Evolutionary conservation across 495 filamentous ascomycete genomes (phyloP).

Genomic region (Cairneyella variabilis): DNA sequence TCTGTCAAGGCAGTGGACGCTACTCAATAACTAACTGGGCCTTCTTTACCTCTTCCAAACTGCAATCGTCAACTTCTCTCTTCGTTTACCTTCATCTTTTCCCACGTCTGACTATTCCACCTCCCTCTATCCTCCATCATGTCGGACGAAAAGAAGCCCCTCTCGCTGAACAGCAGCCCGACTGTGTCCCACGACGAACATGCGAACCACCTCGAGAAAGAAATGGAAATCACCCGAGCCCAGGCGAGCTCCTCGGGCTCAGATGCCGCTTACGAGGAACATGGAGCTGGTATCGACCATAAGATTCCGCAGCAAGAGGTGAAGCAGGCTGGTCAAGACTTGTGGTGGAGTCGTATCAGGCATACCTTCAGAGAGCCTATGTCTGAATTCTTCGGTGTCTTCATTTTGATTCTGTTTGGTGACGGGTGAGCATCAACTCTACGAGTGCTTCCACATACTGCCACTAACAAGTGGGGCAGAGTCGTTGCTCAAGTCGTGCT

Average conservation of each 20-base stretch:
- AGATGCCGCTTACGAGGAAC: conserved; percentile 17
- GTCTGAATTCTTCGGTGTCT: conserved; percentile 61
- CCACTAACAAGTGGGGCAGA: conserved; percentile 44
- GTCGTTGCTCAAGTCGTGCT: conserved; percentile 26
- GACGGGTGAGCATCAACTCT: conserved; percentile 36
- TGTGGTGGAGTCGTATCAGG: conserved; percentile 43
- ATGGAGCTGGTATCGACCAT: conserved; percentile 23
- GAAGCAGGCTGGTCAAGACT: conserved; percentile 6
- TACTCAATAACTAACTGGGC: no score
- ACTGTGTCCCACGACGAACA: conserved; percentile 21
- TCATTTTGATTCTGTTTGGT: conserved; percentile 62
- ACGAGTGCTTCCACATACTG: not conserved
- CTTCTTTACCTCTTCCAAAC: no score
- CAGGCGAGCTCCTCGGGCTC: not conserved
- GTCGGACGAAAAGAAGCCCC: no score
- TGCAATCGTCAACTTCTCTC: no score
- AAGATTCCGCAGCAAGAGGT: conserved; percentile 20
- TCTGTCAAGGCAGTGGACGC: no score
- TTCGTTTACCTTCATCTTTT: no score
- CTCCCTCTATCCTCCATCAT: no score
- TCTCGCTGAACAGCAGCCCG: no score
- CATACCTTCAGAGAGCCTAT: conserved; percentile 48
- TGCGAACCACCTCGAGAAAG: conserved; percentile 1
- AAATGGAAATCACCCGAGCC: not conserved
- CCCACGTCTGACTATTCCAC: no score